Evolutionary conservation across 2,329 filamentous ascomycete genomes (phyloP), one percentile per base, ranked within the genome.

Genomic region (Bipolaris victoriae): DNA sequence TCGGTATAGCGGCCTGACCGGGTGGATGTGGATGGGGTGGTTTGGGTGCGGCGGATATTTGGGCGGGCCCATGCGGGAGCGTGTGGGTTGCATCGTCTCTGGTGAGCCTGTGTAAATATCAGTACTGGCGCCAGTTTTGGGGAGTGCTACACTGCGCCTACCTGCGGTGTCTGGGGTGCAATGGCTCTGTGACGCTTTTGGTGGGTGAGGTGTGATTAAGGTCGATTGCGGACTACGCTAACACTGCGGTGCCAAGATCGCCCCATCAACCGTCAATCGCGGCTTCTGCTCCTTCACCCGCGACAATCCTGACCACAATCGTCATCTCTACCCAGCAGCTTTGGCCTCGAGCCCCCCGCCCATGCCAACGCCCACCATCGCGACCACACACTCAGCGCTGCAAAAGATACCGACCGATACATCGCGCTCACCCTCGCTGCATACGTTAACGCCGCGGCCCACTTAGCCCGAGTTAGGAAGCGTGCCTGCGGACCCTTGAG

Each of bases 1-100:
- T 76, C 91, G 87, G 83, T 98, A 97, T 65, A 97, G 74, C 44
- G 86, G 87, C 61, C 86, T 83, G 47, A 80, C 84, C 33, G 84
- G 85, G 74, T 85, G 87, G 73, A 89, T 78, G 73, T 83, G 80
- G 68, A 85, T 77, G 54, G 83, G 83, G 74, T 85, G 83, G 59
- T 69, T 77, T 64, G 76, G 77, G 64, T 63, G 63, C 39, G 66
- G 65, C 51, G 74, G 70, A 67, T 74, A 79, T 68, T 73, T 75
- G 72, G 69, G 74, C 64, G 70, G 72, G 47, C 73, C 75, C 74
- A 77, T 76, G 45, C 61, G 65, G 57, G 57, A 59, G 53, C 55
- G 57, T 60, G 67, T 63, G 59, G 64, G 66, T 52, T 68, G 67
- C 67, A 69, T 69, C 62, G 58, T 71, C 65, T 52, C 26, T 45